Evolutionary conservation across 1,284 basidiomycete genomes (phyloP).

Genomic region (Microbotryomycetes sp.): DNA sequence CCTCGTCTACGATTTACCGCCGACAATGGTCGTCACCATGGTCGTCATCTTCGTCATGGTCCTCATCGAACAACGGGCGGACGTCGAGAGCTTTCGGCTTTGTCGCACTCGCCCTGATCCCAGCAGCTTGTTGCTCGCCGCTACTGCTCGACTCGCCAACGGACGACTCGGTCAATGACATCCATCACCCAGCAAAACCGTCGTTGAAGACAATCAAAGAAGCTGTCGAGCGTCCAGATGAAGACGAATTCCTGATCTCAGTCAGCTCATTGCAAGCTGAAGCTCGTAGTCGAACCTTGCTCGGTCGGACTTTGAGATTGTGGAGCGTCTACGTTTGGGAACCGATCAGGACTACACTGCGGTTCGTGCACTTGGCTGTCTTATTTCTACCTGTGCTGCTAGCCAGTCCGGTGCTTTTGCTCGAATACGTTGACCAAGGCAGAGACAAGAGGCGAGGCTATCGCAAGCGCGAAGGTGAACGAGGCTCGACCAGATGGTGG

Average conservation of each 20-base stretch:
- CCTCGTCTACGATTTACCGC: background rate
- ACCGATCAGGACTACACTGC: conserved; percentile 71
- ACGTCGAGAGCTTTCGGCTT: too few species aligned
- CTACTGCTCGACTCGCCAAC: conserved; percentile 4
- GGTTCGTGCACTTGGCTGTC: conserved; percentile 76
- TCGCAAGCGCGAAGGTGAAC: conserved; percentile 52
- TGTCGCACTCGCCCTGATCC: background rate
- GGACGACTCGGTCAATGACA: background rate
- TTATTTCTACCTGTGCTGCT: conserved; percentile 86
- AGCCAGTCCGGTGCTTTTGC: conserved; percentile 72
- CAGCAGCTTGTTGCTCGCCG: background rate
- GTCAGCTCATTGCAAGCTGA: background rate
- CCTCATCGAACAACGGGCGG: too few species aligned
- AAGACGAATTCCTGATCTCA: conserved; percentile 25
- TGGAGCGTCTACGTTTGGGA: conserved; percentile 58
- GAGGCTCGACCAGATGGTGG: conserved; percentile 67
- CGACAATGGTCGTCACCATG: background rate
- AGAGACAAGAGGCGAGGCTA: conserved; percentile 43
- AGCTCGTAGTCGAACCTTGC: background rate
- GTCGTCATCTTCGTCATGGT: conserved; percentile 12
- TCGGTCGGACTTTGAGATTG: conserved; percentile 9
- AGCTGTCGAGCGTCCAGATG: conserved; percentile 25
- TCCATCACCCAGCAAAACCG: conserved; percentile 1
- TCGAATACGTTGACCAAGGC: conserved; percentile 47
- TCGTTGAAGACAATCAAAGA: conserved; percentile 28